Evolutionary conservation across 1,284 basidiomycete genomes (phyloP), one percentile per base, ranked within the genome.

Genomic region (Pholiota adiposa): DNA sequence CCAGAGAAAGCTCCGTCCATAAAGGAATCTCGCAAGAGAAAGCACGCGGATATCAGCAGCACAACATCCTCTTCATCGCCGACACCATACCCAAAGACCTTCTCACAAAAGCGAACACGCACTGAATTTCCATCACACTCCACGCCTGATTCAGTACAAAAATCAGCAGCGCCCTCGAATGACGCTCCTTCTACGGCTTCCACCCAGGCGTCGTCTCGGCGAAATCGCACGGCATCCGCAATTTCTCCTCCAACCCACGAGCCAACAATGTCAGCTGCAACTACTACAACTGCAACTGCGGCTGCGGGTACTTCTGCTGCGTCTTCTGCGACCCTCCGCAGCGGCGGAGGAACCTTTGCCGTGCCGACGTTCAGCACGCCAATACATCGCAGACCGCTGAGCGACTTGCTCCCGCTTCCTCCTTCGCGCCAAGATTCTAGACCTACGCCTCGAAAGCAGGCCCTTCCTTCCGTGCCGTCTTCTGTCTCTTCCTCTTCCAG

Each of bases 331-430:
- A 27, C 27, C 14, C 31, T 18, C 33, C 29, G 48, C 14, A 49
- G 46, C 9, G 25, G 7, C 29, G 25, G 46, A 18, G 46, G 46
- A 3, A 50, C 48, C 3, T 50, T 34, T n/a, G 18, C 48, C 25
- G 29, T 50, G n/a, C 29, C 48, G 48, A 50, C 27, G 1, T 33
- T 50, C 29, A 50, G 9, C 8, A 50, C 29, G n/a, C 48, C 48
- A 5, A 4, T 46, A 11, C 25, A 46, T 12, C 54, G 54, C n/a
- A 46, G 36, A 4, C 54, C 54, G 4, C 27, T 56, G n/a, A 50
- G 23, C 29, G 40, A 52, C 11, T 31, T 58, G 9, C 49, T 56
- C 6, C 36, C 40, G 56, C 36, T 38, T 52, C 21, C 43, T 52
- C 16, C 46, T 19, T 43, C 49, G 16, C 19, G 21, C 16, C 9